These are phyloP conservation scores for Ensete ventricosum DNA, from an alignment of 176 grass and related monocot species.

Conservation along the genomic window DNA sequence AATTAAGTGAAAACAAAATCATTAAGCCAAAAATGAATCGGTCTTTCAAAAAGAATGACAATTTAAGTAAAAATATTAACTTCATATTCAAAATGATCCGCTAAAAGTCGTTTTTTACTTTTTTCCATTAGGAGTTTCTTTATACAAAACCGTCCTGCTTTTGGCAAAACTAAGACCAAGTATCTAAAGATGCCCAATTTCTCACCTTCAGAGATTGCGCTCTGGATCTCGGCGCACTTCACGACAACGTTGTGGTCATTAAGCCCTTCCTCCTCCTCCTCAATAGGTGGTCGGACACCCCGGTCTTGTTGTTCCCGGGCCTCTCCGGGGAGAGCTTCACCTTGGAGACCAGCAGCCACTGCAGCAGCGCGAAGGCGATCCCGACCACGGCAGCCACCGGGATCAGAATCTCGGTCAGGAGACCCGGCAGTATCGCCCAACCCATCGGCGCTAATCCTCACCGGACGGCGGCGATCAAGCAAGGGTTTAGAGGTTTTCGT, in stretches of 20 bases:
- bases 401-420: conserved; percentile 30
- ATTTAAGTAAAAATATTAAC: too few relatives aligned
- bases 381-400: conserved; percentile 27
- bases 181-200: not conserved
- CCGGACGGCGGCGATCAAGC: not conserved
- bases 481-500: not conserved
- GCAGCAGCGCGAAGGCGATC: conserved; percentile 32
- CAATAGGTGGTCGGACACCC: conserved; percentile 30
- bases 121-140: too few relatives aligned
- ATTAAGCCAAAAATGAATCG: too few relatives aligned
- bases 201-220: conserved; percentile 38
- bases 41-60: too few relatives aligned
- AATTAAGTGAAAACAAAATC: too few relatives aligned
- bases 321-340: conserved; percentile 29
- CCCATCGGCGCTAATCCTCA: not conserved
- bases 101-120: too few relatives aligned
- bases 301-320: conserved; percentile 11
- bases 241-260: conserved; percentile 44
- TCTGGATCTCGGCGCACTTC: conserved; percentile 42
- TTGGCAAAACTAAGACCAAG: not conserved
- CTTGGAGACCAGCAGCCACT: conserved; percentile 41
- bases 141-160: not conserved
- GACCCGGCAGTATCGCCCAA: conserved; percentile 33
- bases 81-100: too few relatives aligned
- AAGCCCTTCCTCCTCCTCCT: conserved; percentile 51